These are phyloP conservation scores for Zarea fungicola DNA, from an alignment of 2,329 filamentous ascomycete species.

Conservation along the genomic window DNA sequence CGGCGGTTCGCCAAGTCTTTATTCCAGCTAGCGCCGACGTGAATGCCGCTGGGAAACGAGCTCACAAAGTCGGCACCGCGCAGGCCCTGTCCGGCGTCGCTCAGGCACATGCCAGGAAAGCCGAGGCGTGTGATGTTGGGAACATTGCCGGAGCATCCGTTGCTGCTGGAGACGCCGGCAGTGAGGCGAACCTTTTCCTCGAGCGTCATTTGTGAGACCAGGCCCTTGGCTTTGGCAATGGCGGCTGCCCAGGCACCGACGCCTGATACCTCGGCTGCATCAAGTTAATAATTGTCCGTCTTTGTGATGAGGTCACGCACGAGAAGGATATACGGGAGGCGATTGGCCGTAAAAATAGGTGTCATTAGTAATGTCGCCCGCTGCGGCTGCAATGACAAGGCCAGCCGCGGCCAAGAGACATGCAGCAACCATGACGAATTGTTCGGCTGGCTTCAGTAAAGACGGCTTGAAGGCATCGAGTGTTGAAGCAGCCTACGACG, in stretches of 20 bases:
- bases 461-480: too few species aligned
- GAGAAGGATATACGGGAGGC: constrained; percentile 46
- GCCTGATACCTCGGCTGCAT: constrained; percentile 48
- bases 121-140: constrained; percentile 31
- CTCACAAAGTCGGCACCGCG: constrained; percentile 38
- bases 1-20: constrained; percentile 61
- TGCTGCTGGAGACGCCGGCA: constrained; percentile 56
- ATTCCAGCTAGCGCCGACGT: constrained; percentile 58
- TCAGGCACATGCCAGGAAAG: constrained; percentile 41
- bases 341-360: constrained; percentile 45
- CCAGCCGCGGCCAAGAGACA: constrained; percentile 7
- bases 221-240: constrained; percentile 59
- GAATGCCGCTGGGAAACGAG: constrained; percentile 36
- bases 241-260: constrained; percentile 63
- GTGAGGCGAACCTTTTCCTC: constrained; percentile 76
- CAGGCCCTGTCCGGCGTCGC: constrained; percentile 40
- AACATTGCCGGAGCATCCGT: constrained; percentile 44
- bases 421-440: constrained; percentile 10
- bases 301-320: constrained; percentile 29
- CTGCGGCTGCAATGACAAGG: constrained; percentile 7
- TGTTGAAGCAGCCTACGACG: too few species aligned
- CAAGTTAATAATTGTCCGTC: not conserved
- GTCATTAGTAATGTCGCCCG: constrained; percentile 32
- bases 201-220: constrained; percentile 68
- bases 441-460: too few species aligned